Evolutionary conservation across 805 yeast genomes (phyloP).

Genomic region (Myxozyma sirexii): DNA sequence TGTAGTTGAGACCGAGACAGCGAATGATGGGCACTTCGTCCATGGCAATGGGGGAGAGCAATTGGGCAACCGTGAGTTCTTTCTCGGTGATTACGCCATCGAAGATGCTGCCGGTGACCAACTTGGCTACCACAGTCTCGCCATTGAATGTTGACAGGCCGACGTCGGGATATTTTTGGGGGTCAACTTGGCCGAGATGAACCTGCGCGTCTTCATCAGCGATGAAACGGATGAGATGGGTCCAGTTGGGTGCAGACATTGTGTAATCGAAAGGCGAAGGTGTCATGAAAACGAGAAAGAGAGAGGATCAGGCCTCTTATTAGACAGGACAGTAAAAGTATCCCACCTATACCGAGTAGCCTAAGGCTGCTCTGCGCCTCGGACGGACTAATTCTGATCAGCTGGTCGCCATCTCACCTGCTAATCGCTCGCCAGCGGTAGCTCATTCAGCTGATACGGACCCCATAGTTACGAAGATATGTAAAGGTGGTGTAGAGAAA

Average conservation of each 20-base stretch:
- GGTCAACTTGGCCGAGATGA: constrained; percentile 1
- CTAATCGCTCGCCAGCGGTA: background rate
- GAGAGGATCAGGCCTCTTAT: no score
- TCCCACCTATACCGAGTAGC: no score
- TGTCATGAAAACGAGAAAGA: no score
- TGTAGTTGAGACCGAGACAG: constrained; percentile 2
- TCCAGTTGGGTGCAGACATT: background rate
- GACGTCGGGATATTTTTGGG: background rate
- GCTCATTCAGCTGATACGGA: no score
- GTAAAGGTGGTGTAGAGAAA: no score
- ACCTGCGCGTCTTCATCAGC: background rate
- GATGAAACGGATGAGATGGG: constrained; percentile 5
- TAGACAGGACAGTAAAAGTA: no score
- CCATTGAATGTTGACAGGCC: background rate
- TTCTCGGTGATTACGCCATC: constrained; percentile 3
- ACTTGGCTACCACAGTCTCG: background rate
- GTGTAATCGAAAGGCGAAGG: no score
- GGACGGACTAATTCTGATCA: background rate
- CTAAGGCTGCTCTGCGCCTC: no score
- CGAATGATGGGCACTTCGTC: background rate
- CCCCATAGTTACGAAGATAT: no score
- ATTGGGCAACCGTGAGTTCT: background rate
- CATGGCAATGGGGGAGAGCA: background rate
- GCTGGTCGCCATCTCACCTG: background rate
- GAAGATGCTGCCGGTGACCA: background rate